Percentiles rank a stretch among this genome's conserved stretches.
Evolutionary conservation across 768 basidiomycete species (phyloP).

Genomic region (Hydnum rufescens): DNA sequence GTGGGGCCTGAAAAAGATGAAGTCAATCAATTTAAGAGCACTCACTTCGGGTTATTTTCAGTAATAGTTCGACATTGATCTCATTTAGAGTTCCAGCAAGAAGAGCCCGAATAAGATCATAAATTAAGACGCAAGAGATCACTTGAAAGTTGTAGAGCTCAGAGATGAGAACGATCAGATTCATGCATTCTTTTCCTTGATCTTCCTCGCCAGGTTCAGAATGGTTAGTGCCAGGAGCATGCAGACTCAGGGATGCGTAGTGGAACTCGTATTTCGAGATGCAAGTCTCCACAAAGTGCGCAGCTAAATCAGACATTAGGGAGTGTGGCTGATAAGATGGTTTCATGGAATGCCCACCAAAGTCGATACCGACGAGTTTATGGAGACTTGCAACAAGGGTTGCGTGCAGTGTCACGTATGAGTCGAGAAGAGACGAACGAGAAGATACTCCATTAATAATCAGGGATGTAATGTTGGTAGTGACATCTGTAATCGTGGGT

Average conservation of each 20-base stretch:
- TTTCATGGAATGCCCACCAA: constrained; percentile 35
- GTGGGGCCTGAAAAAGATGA: background rate
- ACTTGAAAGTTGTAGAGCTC: constrained; percentile 96
- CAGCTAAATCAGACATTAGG: constrained; percentile 38
- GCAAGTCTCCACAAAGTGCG: constrained; percentile 58
- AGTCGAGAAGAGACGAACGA: constrained; percentile 66
- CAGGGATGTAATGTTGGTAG: constrained; percentile 52
- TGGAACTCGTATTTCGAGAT: constrained; percentile 47
- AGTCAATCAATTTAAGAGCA: constrained; percentile 3
- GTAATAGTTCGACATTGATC: constrained; percentile 64
- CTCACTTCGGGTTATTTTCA: constrained; percentile 70
- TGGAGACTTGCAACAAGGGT: constrained; percentile 67
- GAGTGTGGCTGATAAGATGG: background rate
- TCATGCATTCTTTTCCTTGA: constrained; percentile 71
- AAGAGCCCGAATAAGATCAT: constrained; percentile 68
- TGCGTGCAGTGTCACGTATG: constrained; percentile 75
- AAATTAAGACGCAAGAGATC: constrained; percentile 70
- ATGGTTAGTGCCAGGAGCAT: constrained; percentile 10
- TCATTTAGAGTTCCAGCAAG: constrained; percentile 48
- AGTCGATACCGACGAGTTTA: constrained; percentile 67
- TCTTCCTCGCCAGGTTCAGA: constrained; percentile 14
- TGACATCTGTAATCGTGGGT: constrained; percentile 39
- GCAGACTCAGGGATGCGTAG: constrained; percentile 19
- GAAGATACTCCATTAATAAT: constrained; percentile 63
- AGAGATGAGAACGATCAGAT: constrained; percentile 69